A percentile compares a stretch with the other conserved stretches of the same genome.
Evolutionary conservation across 768 basidiomycete genomes (phyloP).

Genomic region (Leccinum truebloodii): DNA sequence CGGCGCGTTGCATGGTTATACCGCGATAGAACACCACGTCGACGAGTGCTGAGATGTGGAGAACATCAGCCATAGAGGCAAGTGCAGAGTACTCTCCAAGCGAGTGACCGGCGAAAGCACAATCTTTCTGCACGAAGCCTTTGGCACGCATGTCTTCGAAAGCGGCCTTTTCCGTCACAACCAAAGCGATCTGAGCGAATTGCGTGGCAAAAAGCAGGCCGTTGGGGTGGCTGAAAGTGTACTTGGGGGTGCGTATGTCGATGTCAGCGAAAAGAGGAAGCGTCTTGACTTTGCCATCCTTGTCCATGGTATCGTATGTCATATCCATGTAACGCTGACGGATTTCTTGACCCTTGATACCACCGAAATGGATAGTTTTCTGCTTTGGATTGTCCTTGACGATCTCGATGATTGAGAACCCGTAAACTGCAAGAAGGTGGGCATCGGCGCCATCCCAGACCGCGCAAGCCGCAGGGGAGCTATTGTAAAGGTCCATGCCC

Average conservation of each 20-base stretch:
- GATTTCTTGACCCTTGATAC: conserved; percentile 97
- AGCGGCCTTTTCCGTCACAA: conserved; percentile 97
- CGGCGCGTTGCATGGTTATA: conserved; percentile 99
- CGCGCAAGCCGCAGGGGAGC: conserved; percentile 88
- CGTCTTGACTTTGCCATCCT: conserved; percentile 93
- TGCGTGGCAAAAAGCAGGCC: conserved; percentile 97
- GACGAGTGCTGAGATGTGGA: conserved; percentile 91
- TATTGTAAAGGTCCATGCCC: conserved; percentile 98
- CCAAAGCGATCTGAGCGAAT: conserved; percentile 97
- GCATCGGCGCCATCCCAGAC: conserved; percentile 98
- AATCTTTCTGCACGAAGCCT: conserved; percentile 89
- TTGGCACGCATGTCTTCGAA: conserved; percentile 98
- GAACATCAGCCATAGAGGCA: conserved; percentile 95
- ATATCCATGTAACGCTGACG: conserved; percentile 99
- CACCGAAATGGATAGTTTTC: conserved; percentile 98
- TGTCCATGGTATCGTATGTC: conserved; percentile 96
- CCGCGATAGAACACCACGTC: conserved; percentile 99
- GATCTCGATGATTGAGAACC: conserved; percentile 98
- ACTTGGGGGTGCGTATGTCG: conserved; percentile 89
- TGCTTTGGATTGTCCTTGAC: conserved; percentile 98
- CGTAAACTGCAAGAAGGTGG: conserved; percentile 92
- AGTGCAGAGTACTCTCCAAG: conserved; percentile 98
- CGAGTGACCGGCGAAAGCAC: conserved; percentile 97
- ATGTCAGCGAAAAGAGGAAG: conserved; percentile 96
- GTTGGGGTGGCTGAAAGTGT: conserved; percentile 97